Evolutionary conservation across 1,284 basidiomycete species (phyloP).

Genomic region (Apiotrichum sp.): DNA sequence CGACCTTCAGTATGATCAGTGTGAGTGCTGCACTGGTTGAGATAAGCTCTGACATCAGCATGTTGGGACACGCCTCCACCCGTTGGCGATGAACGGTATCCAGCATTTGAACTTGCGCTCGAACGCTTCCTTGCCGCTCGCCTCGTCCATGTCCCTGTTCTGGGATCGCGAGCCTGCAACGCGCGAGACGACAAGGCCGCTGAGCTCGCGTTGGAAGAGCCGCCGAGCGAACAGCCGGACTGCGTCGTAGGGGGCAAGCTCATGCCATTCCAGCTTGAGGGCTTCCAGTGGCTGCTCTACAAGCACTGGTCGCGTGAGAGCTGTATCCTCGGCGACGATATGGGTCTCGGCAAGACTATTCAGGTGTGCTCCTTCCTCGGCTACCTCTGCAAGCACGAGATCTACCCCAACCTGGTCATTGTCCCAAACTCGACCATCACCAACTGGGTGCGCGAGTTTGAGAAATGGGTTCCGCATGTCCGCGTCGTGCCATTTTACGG

Average conservation of each 20-base stretch:
- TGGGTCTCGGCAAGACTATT: conserved; percentile 72
- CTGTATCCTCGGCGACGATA: conserved; percentile 96
- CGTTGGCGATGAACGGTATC: conserved; percentile 47
- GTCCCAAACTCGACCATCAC: conserved; percentile 71
- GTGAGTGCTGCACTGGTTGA: conserved; percentile 44
- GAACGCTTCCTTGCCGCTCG: conserved; percentile 60
- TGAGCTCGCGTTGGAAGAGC: conserved; percentile 14
- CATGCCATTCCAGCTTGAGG: conserved; percentile 83
- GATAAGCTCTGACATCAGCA: conserved; percentile 45
- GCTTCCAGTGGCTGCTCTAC: conserved; percentile 84
- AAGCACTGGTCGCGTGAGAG: conserved; percentile 84
- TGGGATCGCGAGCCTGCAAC: conserved; percentile 34
- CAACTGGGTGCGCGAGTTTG: conserved; percentile 66
- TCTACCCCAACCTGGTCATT: conserved; percentile 76
- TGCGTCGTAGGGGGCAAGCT: conserved; percentile 51
- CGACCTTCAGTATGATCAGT: conserved; percentile 80
- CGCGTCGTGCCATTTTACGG: conserved; percentile 48
- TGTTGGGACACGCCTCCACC: conserved; percentile 81
- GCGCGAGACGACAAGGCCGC: conserved; percentile 35
- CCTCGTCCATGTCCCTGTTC: conserved; percentile 57
- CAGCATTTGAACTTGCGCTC: conserved; percentile 63
- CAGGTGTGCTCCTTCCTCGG: conserved; percentile 85
- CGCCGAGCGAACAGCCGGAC: conserved; percentile 46
- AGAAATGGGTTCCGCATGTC: conserved; percentile 73
- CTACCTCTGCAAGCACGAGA: conserved; percentile 56